phyloP scores from a whole-genome alignment of 495 filamentous ascomycete genomes.

The Hapsidospora chrysogenum region DNA sequence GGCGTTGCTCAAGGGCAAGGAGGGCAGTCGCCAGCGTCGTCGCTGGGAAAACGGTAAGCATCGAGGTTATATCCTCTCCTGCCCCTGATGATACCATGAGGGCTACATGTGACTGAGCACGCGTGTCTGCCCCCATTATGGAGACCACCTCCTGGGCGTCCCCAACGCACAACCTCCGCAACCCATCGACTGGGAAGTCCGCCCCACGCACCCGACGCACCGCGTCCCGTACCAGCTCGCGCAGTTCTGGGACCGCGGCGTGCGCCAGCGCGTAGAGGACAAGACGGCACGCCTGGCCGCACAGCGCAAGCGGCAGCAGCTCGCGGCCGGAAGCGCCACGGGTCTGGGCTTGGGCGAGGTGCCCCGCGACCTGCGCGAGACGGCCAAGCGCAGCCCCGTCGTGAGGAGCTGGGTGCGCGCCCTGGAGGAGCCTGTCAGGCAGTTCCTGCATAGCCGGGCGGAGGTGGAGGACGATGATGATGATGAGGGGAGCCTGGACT shows the following conservation, averaged over 20 bases:
- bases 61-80: neutral
- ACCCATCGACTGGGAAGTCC: conserved; percentile 63
- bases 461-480: conserved; percentile 1
- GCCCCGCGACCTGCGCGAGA: conserved; percentile 38
- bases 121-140: neutral
- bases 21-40: conserved; percentile 73
- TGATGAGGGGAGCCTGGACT: conserved; percentile 33
- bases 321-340: conserved; percentile 18
- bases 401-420: conserved; percentile 27
- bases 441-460: conserved; percentile 17
- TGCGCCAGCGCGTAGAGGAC: conserved; percentile 30
- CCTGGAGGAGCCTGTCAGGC: conserved; percentile 29
- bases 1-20: conserved; percentile 72
- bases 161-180: conserved; percentile 72
- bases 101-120: conserved; percentile 3
- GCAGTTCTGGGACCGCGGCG: conserved; percentile 63
- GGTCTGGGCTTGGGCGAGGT: conserved; percentile 26
- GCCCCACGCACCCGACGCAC: conserved; percentile 60
- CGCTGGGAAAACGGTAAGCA: conserved; percentile 85
- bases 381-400: conserved; percentile 29
- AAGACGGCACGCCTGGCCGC: conserved; percentile 14
- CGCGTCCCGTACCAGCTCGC: conserved; percentile 82
- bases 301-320: conserved; percentile 17
- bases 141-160: conserved; percentile 75
- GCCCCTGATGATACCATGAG: neutral